phyloP scores from a whole-genome alignment of 2,329 filamentous ascomycete species.

The Diaporthe caulivora region DNA sequence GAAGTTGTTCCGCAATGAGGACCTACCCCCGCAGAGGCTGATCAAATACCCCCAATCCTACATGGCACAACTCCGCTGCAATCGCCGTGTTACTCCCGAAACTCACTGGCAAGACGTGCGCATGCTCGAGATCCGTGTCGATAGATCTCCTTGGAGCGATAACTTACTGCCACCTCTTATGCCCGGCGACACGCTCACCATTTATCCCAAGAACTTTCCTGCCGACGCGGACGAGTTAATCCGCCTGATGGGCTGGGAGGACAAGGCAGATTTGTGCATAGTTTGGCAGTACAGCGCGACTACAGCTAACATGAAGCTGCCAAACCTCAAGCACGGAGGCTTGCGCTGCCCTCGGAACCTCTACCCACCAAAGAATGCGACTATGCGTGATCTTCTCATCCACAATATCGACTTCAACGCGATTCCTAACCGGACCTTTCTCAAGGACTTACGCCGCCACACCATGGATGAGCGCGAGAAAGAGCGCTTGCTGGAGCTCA shows the following conservation, averaged over 20 bases:
- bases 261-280: slow-evolving; percentile 74
- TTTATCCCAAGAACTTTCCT: slow-evolving; percentile 90
- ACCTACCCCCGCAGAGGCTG: slow-evolving; percentile 44
- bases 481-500: slow-evolving; percentile 87
- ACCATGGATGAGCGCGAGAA: slow-evolving; percentile 79
- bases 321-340: not conserved
- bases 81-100: slow-evolving; percentile 78
- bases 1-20: slow-evolving; percentile 41
- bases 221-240: slow-evolving; percentile 85
- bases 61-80: slow-evolving; percentile 71
- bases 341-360: slow-evolving; percentile 47
- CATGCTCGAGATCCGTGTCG: slow-evolving; percentile 73
- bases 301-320: not conserved
- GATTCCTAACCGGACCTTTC: slow-evolving; percentile 89
- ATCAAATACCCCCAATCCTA: slow-evolving; percentile 71
- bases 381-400: slow-evolving; percentile 80
- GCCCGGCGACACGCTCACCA: slow-evolving; percentile 84
- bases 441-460: slow-evolving; percentile 82
- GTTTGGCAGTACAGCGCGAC: slow-evolving; percentile 43
- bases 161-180: slow-evolving; percentile 54
- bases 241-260: slow-evolving; percentile 81
- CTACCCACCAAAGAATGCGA: slow-evolving; percentile 59
- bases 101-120: slow-evolving; percentile 96
- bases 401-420: slow-evolving; percentile 91
- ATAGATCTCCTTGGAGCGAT: slow-evolving; percentile 33